Evolutionary conservation across 805 yeast genomes (phyloP), one percentile per base, ranked within the genome.

Genomic region (Babjeviella inositovora): DNA sequence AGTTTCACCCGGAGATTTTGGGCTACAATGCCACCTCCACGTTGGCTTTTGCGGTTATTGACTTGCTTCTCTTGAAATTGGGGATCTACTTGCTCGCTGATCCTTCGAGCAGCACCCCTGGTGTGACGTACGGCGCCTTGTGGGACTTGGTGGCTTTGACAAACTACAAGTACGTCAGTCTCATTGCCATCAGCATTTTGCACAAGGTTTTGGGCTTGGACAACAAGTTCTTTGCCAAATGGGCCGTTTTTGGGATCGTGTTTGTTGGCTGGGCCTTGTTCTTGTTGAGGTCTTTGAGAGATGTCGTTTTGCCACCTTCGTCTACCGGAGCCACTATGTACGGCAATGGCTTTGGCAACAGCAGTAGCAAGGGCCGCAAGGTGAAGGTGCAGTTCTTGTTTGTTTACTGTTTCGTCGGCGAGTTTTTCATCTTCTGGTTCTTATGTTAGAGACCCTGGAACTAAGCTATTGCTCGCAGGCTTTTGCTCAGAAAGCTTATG

Each of bases 141-240:
- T 71, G 85, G 62, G 99, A 90, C 45, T 54, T 90, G 30, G 63
- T 80, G 7, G 74, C 93, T 30, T 90, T 81, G 50, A 73, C 85
- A 23, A 96, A 97, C 17, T 92, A 90, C 59, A 90, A 90, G 46
- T 92, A 82, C 42, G 82, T 92, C 18, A 81, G 93, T 6, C 58
- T 76, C 31, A 62, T 73, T 10, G 43, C 63, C n/a, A 53, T 67
- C 24, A 48, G 74, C 34, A 41, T 71, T 19, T 42, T 65, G 60
- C 22, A 51, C 56, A 19, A 48, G 51, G 14, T 46, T 28, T 11
- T 38, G 3, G 32, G 35, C 18, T 41, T 39, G n/a, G 28, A 27
- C 10, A 33, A 34, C 28, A 24, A 57, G 13, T 35, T 56, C 8
- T 38, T 65, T 27, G 39, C 39, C 17, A 63, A 61, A 31, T 65